Conservation (phyloP, 257 asterid species). For the Solanum chilense region DNA sequence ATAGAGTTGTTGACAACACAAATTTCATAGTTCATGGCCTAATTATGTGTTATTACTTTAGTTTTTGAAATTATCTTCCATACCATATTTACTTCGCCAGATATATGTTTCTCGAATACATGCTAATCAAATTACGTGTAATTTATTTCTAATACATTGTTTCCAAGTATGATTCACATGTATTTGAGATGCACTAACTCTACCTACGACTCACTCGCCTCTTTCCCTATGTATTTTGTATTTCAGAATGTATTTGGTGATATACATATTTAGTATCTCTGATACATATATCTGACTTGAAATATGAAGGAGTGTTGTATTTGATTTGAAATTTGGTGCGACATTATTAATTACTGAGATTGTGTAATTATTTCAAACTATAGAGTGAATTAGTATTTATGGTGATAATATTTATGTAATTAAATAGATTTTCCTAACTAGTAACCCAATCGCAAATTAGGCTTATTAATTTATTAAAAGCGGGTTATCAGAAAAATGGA, state of each 20-base stretch:
- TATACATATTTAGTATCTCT: no score
- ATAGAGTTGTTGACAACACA: neutral
- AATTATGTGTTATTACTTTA: no score
- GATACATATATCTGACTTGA: neutral
- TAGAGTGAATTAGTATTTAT: no score
- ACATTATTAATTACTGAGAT: no score
- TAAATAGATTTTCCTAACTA: neutral
- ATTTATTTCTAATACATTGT: neutral
- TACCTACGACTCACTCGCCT: fast-evolving
- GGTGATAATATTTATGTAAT: no score
- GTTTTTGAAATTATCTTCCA: neutral
- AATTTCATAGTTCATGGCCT: neutral
- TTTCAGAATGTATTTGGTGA: no score
- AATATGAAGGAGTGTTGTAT: neutral
- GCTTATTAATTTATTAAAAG: neutral
- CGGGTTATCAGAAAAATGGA: neutral
- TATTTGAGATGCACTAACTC: neutral
- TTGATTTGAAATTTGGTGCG: neutral
- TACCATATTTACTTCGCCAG: no score
- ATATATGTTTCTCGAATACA: no score
- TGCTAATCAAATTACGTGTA: neutral
- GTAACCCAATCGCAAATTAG: neutral
- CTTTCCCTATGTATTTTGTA: neutral
- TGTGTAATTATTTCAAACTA: neutral
- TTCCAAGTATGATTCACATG: neutral